Evolutionary conservation across 768 basidiomycete genomes (phyloP), one percentile per base, ranked within the genome.

Genomic region (Boletellus emodensis): DNA sequence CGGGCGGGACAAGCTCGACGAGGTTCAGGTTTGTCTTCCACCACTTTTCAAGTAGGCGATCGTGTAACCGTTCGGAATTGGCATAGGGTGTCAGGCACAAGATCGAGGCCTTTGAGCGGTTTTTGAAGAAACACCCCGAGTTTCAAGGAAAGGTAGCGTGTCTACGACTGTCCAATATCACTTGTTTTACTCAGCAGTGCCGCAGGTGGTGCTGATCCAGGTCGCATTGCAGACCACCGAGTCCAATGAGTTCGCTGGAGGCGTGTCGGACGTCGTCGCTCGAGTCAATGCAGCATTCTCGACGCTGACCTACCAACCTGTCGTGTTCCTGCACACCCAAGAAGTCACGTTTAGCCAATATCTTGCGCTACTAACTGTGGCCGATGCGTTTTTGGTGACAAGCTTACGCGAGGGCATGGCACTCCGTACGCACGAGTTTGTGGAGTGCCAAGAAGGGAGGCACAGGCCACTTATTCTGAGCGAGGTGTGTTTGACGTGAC

Each of bases 341-440:
- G 90, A 91, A 56, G 69, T 92, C 49, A 91, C 87, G 17, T 93
- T 93, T 65, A 82, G 78, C 57, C 90, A 92, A 62, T 94, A 94
- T 63, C 75, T 94, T 18, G 90, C 87, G 8, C 71, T 94, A 34
- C 69, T 93, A 51, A 90, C 77, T 11, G 83, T 88, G 6, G 91
- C 87, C 4, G 91, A 93, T 65, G 88, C 86, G 36, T 93, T 94
- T 69, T 72, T 92, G 56, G 85, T 90, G 18, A 87, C 88, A 6
- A 87, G 85, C 63, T 70, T 94, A 66, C 75, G 91, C 3, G 91
- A 94, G 66, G 91, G 91, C 0, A 93, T 94, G 91, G 90, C 90
- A 10, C 68, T 92, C 14, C 65, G 78, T 40, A 84, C 85, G 2
- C 88, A 90, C 62, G 88, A 91, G 64, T 91, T 81, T 61, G 88